Evolutionary conservation across 768 basidiomycete genomes (phyloP), one percentile per base, ranked within the genome.

Genomic region (Boletellus emodensis): DNA sequence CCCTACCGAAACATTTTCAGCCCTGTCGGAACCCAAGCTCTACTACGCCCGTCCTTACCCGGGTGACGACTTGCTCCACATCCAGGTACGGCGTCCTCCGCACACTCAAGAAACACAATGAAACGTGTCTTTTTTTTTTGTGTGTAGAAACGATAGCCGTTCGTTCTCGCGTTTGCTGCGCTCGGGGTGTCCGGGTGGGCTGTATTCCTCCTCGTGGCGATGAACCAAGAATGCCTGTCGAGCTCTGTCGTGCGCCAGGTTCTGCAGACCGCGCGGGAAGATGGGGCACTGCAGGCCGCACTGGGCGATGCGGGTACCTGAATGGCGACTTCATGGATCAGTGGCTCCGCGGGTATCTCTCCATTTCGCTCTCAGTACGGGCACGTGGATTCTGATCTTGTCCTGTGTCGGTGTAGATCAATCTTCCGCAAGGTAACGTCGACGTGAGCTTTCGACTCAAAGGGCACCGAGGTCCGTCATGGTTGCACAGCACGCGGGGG

Each of bases 401-500:
- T 4, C 34, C 38, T n/a, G 24, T 32, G 12, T 40, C 13, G 0
- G 30, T n/a, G 26, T 47, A 90, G 88, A 81, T 89, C 38, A 84
- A 82, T 48, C 80, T 87, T 56, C 69, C 87, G 38, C 83, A 84
- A 62, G 88, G 88, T 7, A 84, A 85, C 52, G 82, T 90, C 17
- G 88, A 90, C 58, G 72, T 91, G 44, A 85, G 84, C 60, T 87
- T 88, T 66, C 77, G 86, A 49, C 69, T 91, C 33, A 84, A 81
- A 58, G 88, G 88, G 3, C 81, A 85, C 38, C 81, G 76, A 72
- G 80, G 88, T 82, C 20, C 40, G 73, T 62, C 6, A 38, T 6
- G 1, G 35, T 35, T 35, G 40, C 14, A n/a, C 41, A 24, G 26
- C 12, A 26, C 18, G 14, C 36, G 28, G 28, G 8, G 46, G 43